Percentiles rank a stretch among this genome's conserved stretches.
phyloP scores from a whole-genome alignment of 805 yeast genomes.

The Debaryomyces maramus region DNA sequence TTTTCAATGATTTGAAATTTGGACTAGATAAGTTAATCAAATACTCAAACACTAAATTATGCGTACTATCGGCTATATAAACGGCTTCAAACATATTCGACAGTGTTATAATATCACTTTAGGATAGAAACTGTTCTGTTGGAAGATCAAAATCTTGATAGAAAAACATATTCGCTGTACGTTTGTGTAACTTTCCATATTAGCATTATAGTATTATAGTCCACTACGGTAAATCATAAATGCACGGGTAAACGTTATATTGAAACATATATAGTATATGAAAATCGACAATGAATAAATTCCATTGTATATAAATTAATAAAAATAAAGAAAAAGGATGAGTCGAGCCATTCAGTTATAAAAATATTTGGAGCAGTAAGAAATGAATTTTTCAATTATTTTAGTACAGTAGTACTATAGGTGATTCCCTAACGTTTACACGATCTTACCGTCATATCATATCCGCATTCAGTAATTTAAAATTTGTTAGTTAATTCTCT shows the following conservation, averaged over 20 bases:
- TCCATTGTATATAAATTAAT: constrained; percentile 1
- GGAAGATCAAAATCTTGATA: too few relatives aligned
- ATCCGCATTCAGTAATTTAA: too few relatives aligned
- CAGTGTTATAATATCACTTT: too few relatives aligned
- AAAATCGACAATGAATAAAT: constrained; percentile 1
- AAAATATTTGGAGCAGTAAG: constrained; percentile 16
- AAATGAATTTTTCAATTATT: not conserved
- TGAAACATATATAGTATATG: not conserved
- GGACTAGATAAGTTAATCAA: constrained; percentile 32
- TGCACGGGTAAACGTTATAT: constrained; percentile 4
- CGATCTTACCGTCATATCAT: too few relatives aligned
- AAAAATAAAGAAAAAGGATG: constrained; percentile 7
- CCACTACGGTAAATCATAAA: not conserved
- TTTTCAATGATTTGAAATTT: constrained; percentile 27
- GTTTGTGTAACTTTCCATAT: not conserved
- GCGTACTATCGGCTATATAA: constrained; percentile 39
- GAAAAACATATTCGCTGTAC: too few relatives aligned
- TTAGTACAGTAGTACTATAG: too few relatives aligned
- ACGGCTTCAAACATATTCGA: constrained; percentile 47
- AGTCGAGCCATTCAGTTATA: constrained; percentile 18
- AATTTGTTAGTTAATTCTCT: constrained; percentile 11
- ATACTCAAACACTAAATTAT: constrained; percentile 38
- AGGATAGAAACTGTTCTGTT: too few relatives aligned
- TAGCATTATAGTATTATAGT: not conserved
- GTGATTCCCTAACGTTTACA: too few relatives aligned